phyloP scores from a whole-genome alignment of 2,329 filamentous ascomycete genomes.

The Neopestalotiopsis sp. region DNA sequence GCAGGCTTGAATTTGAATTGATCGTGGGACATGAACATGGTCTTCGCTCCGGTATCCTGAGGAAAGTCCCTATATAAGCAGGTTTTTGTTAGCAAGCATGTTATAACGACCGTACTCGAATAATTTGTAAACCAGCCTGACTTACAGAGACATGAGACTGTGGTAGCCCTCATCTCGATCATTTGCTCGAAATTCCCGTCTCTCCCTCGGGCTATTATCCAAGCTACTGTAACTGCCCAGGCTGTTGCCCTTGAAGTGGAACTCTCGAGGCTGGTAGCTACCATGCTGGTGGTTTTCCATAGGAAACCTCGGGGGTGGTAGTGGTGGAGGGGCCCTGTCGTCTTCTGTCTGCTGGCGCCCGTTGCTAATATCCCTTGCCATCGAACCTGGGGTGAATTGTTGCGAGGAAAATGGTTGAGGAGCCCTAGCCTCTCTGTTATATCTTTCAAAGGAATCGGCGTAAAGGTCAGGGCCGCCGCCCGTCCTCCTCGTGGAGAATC shows the following conservation, averaged over 20 bases:
- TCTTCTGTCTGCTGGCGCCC: slow-evolving; percentile 35
- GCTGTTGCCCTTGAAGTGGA: not conserved
- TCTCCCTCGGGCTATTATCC: slow-evolving; percentile 32
- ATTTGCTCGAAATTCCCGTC: slow-evolving; percentile 26
- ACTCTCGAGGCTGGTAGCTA: slow-evolving; percentile 7
- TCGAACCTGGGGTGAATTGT: slow-evolving; percentile 36
- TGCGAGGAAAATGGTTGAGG: slow-evolving; percentile 29
- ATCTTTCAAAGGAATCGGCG: slow-evolving; percentile 30
- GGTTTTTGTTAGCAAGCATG: not conserved
- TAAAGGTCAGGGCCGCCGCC: slow-evolving; percentile 37
- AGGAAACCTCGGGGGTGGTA: slow-evolving; percentile 39
- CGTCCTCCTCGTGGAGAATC: slow-evolving; percentile 35
- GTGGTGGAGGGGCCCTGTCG: slow-evolving; percentile 38
- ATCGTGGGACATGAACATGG: slow-evolving; percentile 57
- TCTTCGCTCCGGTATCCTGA: slow-evolving; percentile 44
- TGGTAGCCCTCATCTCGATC: slow-evolving; percentile 39
- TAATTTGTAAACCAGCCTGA: slow-evolving; percentile 15
- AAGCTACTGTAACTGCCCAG: slow-evolving; percentile 30
- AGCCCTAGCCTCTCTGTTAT: slow-evolving; percentile 25
- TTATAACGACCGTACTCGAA: not conserved
- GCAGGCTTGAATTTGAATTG: slow-evolving; percentile 50
- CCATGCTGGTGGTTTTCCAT: slow-evolving; percentile 17
- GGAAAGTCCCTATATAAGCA: slow-evolving; percentile 37
- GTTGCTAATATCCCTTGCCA: slow-evolving; percentile 43
- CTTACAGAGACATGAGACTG: slow-evolving; percentile 36